Base-by-base conservation (phyloP, 371 early-diverging fungal species). In the Mucor sp. region DNA sequence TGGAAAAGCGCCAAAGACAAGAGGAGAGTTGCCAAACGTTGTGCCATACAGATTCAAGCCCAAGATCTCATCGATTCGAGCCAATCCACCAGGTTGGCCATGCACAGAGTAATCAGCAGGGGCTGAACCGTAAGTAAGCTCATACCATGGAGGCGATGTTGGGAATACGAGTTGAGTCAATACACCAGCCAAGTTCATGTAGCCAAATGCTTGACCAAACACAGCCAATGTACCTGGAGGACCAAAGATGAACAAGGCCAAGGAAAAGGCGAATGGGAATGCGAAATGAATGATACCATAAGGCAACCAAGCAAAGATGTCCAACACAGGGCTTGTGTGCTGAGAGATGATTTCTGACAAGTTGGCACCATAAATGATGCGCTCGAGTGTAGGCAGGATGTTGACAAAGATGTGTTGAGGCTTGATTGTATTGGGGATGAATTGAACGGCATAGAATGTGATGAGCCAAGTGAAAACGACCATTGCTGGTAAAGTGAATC, bases 1-100 rank as follows among this genome's bases (percentile, higher is more conserved):
- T 0, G 93, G 93, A 66, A 90, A 88, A 15, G 93, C 91, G 15
- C 93, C 93, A 80, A 91, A 92, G 43, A 91, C 91, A 28, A 89
- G 65, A 8, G 93, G 91, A 14, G 91, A 90, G 9, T 79, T 82
- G 15, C 86, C 85, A 76, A 92, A 92, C 5, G 89, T 85, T 19
- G 80, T 79, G 14, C 83, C 83, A 79, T 91, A 92, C 50, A 90
- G 69, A 58, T 85, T 78, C 1, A 87, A 75, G n/a, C 88, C 88
- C 17, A 92, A 76, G 37, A 92, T 85, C 32, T 85, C 75, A 61
- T 92, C 93, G 37, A 92, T 89, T 48, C 90, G 86, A n/a, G 85
- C 83, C 28, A 91, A 74, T 23, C 93, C 91, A 19, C 87, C 91
- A 1, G 93, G 89, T 66, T 89, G 84, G 28, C 93, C 93, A 23